Base-by-base conservation (phyloP, 225 moss, liverwort and hornwort species). In the Polytrichum commune region DNA sequence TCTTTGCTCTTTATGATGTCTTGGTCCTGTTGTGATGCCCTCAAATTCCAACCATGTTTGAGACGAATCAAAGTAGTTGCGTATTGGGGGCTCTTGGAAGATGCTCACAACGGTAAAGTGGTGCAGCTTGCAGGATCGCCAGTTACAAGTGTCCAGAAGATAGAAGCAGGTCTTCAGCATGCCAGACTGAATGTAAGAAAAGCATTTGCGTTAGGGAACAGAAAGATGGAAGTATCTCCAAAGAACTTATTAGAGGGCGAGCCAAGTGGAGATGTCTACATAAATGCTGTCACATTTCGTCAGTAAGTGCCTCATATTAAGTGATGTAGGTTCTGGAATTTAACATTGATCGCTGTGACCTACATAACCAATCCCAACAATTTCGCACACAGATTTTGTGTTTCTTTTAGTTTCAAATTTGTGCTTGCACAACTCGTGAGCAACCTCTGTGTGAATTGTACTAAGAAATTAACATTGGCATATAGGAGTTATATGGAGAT, bases 401-500 rank as follows among this genome's bases (percentile, higher is more conserved):
- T 46, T 16, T 16, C 46, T 46, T 13, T 46, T 46, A 16, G 16
- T 46, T 2, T 16, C 46, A 46, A 38, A 46, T 46, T 46, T 46
- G 46, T 46, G 46, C 46, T 16, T 46, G 46, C 46, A 46, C 46
- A 16, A 46, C 13, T 46, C 16, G 46, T 46, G 46, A 46, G 46
- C 46, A 46, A 16, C 46, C 46, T 46, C 46, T 16, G 3, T 38
- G 2, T 35, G 4, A 46, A 46, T 46, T 46, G 46, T 4, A 46
- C 46, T 46, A 46, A 16, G 4, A 46, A 46, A 13, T 46, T 46
- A 46, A 46, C 46, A 46, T 46, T 46, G 46, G 46, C 46, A 26
- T 5, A 27, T 73, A 87, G 87, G 77, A 67, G 79, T 18, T 87
- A 81, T 53, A 79, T 76, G 64, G 70, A 78, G 69, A 87, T 87